Conservation (phyloP, 352 stramenopile species). For the Hyaloperonospora brassicae region DNA sequence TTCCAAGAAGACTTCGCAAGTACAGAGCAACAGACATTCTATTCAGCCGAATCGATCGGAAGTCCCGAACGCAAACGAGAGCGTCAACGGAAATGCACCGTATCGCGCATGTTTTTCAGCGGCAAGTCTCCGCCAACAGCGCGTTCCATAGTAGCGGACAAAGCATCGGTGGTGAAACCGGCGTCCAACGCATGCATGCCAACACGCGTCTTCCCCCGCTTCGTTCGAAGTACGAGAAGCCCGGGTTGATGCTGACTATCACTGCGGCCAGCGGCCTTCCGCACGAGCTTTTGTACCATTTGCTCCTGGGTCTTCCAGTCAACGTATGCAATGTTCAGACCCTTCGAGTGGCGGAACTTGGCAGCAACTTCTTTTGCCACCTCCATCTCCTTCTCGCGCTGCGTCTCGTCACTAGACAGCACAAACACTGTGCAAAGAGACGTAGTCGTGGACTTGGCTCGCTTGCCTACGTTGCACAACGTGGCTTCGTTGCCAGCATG, state of each 20-base stretch:
- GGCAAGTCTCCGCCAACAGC: conserved; percentile 58
- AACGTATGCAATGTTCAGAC: conserved; percentile 59
- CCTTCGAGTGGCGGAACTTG: conserved; percentile 61
- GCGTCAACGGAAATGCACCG: conserved; percentile 42
- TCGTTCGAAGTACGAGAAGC: conserved; percentile 59
- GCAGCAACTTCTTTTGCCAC: conserved; percentile 47
- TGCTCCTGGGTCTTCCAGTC: conserved; percentile 61
- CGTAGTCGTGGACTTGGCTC: conserved; percentile 40
- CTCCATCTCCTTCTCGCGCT: conserved; percentile 38
- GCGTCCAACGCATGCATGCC: conserved; percentile 28
- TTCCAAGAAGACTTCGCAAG: no score
- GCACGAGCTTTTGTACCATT: conserved; percentile 44
- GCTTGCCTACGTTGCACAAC: conserved; percentile 67
- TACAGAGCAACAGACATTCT: no score
- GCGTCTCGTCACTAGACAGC: conserved; percentile 39
- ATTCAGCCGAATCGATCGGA: no score
- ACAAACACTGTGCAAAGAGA: conserved; percentile 70
- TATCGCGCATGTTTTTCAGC: conserved; percentile 26
- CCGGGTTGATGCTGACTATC: conserved; percentile 29
- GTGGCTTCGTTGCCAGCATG: conserved; percentile 64
- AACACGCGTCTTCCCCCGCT: conserved; percentile 54
- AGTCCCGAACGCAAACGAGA: no score
- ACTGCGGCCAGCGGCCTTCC: conserved; percentile 12
- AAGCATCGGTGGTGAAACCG: conserved; percentile 38
- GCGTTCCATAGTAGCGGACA: conserved; percentile 65